Evolutionary conservation across 148 eudicot species (phyloP).

Genomic region (Gaultheria prostrata): DNA sequence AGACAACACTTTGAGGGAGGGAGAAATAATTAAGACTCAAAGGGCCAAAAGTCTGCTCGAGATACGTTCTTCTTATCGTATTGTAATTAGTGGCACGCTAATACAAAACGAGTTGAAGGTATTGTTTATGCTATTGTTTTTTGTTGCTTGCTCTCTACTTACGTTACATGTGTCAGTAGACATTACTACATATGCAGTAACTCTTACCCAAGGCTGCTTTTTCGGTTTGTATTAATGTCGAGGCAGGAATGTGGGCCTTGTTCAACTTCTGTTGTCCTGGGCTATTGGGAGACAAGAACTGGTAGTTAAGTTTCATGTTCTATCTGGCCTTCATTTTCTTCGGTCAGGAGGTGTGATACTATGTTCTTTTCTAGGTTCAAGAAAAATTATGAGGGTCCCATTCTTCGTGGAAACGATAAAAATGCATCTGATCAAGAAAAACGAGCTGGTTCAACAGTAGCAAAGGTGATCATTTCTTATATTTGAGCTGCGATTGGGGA

Average conservation of each 20-base stretch:
- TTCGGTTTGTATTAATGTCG: constrained; percentile 10
- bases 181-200: background rate
- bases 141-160: background rate
- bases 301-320: constrained; percentile 35
- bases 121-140: constrained; percentile 9
- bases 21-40: too few relatives aligned
- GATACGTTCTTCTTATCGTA: constrained; percentile 83
- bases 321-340: constrained; percentile 4
- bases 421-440: constrained; percentile 84
- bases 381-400: constrained; percentile 63
- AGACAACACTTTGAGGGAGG: too few relatives aligned
- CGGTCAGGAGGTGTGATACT: constrained; percentile 5
- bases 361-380: constrained; percentile 55
- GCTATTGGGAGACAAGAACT: constrained; percentile 83
- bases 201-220: background rate
- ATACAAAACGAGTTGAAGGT: constrained; percentile 96
- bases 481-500: background rate
- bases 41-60: constrained; percentile 95
- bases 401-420: constrained; percentile 91
- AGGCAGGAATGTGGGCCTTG: constrained; percentile 96
- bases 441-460: constrained; percentile 82
- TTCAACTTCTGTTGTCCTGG: constrained; percentile 91
- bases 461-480: constrained; percentile 57
- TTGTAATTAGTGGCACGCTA: constrained; percentile 95
- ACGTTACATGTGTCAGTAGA: background rate